Base-by-base conservation (phyloP, 345 rosid genomes). In the thale cress (Arabidopsis thaliana) region DNA sequence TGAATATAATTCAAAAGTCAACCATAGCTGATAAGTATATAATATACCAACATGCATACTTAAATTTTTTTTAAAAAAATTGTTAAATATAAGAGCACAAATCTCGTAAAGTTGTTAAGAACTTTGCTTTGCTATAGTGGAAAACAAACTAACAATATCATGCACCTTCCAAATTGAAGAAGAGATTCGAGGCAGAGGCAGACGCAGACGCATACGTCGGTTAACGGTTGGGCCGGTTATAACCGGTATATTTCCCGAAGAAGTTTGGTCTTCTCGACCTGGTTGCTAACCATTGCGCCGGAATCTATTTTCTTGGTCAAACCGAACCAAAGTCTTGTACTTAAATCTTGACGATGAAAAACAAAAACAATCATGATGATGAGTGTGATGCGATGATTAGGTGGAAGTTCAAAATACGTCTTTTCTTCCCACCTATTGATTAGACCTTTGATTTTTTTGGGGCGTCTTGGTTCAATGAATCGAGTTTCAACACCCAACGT, bases 1-100 rank as follows among this genome's bases (percentile, higher is more conserved):
- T 44, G 28, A 44, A 64, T 53, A 48, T 36, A 3, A 6, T 22
- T 7, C 3, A n/a, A 77, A 63, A 55, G 65, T 69, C 75, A 76
- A 69, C 71, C 46, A 11, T 58, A 14, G 7, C 38, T 30, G 20
- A 37, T 37, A 46, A 14, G 7, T 69, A 41, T 56, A 52, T 16
- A 9, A 68, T 22, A 67, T 10, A 30, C 24, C 9, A 23, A 50
- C 7, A 23, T 24, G 14, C 12, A 28, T 53, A 53, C 22, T 45
- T 16, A 16, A 16, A 16, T 16, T 16, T 16, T 16, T 16, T 16
- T 16, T 16, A 0, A 16, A 16, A 16, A 16, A 16, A 16, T 16
- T 16, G 20, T 16, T 16, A 16, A 16, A 16, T 14, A 45, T 1
- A 45, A 22, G 11, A 50, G 48, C 36, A 49, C 48, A 12, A 51